These are phyloP conservation scores for Lodderomyces jiufengensis DNA, from an alignment of 1,139 yeast species.

Conservation along the genomic window DNA sequence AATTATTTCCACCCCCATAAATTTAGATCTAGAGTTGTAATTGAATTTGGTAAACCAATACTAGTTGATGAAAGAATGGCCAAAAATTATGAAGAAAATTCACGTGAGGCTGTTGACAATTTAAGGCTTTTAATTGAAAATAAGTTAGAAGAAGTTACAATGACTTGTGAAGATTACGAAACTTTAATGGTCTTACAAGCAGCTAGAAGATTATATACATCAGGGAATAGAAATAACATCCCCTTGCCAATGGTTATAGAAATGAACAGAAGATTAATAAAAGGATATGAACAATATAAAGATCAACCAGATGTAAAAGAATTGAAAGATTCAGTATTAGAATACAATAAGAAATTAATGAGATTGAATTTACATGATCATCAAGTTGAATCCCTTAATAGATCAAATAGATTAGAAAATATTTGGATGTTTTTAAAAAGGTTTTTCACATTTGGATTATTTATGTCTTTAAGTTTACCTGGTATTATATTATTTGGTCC, in stretches of 20 bases:
- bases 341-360: slow-evolving; percentile 32
- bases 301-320: slow-evolving; percentile 34
- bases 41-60: slow-evolving; percentile 46
- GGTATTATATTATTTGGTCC: slow-evolving; percentile 45
- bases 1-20: slow-evolving; percentile 46
- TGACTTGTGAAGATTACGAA: slow-evolving; percentile 91
- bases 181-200: slow-evolving; percentile 94
- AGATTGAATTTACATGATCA: slow-evolving; percentile 42
- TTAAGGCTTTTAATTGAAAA: slow-evolving; percentile 67
- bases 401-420: slow-evolving; percentile 24
- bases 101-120: slow-evolving; percentile 66
- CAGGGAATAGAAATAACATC: slow-evolving; percentile 29
- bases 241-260: slow-evolving; percentile 46
- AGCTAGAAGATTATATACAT: slow-evolving; percentile 50
- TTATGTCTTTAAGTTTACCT: slow-evolving; percentile 38
- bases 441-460: slow-evolving; percentile 30
- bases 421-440: slow-evolving; percentile 27
- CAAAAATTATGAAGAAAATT: slow-evolving; percentile 32
- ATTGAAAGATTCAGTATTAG: slow-evolving; percentile 31
- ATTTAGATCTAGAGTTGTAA: slow-evolving; percentile 45
- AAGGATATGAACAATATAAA: slow-evolving; percentile 37
- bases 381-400: slow-evolving; percentile 36
- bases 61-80: slow-evolving; percentile 31
- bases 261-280: slow-evolving; percentile 41
- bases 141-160: slow-evolving; percentile 83